Evolutionary conservation across 331 rosid species (phyloP), one percentile per base, ranked within the genome.

Genomic region (Prunus yedoensis): DNA sequence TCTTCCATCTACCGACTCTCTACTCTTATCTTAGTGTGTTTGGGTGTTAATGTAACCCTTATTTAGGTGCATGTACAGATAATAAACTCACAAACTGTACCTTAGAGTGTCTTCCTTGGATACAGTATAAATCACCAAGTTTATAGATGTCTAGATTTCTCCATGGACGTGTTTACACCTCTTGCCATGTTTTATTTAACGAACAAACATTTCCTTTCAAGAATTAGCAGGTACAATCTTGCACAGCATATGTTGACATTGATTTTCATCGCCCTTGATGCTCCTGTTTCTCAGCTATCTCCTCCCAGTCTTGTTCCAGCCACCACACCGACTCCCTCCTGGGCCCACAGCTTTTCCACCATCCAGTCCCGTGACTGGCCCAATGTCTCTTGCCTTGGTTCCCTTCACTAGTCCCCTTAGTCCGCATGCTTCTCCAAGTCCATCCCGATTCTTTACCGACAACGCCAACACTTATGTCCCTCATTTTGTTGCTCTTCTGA

Each of bases 241-340:
- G 0, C 54, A 15, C n/a, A 13, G 8, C 17, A 13, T 1, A 15
- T 16, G 1, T 50, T 1, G 23, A 53, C 8, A 18, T 53, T 1
- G 11, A 53, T 5, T 53, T 16, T 53, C 58, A n/a, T 3, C 3
- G 6, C n/a, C 11, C 17, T 2, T 1, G 25, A 10, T 15, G 23
- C 58, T 9, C 3, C 3, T 18, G 1, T 32, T 4, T 32, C 35
- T 32, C 5, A 1, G 5, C 35, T 4, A 4, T 4, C 35, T 32
- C 35, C 35, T 32, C 5, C 35, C 0, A 32, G 5, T 32, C 1
- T 0, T 32, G 0, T 4, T 32, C 35, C 0, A 32, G 5, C 1
- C n/a, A n/a, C n/a, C n/a, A n/a, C 0, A 5, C 5, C 1, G 35
- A 32, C 5, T 3, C 5, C 35, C 35, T 1, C 5, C 1, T 30